A percentile compares a stretch with the other conserved stretches of the same genome.
These are phyloP conservation scores for Starmerella powellii DNA, from an alignment of 805 yeast genomes.

Conservation along the genomic window DNA sequence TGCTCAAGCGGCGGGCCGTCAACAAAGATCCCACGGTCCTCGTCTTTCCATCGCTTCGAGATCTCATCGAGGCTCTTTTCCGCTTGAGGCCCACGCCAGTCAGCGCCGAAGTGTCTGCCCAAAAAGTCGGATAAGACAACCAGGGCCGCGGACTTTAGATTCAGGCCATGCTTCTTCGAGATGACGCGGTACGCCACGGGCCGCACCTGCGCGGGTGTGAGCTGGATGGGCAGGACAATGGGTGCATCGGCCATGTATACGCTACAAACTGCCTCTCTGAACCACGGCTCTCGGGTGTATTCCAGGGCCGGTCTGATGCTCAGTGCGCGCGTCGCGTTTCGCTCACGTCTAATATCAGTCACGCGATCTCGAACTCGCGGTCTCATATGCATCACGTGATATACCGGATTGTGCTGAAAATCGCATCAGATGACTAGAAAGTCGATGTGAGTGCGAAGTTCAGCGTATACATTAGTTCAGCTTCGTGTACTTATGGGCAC, in stretches of 20 bases:
- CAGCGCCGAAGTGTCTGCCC: constrained; percentile 67
- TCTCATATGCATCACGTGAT: too few species aligned
- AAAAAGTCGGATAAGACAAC: constrained; percentile 58
- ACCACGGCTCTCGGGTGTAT: too few species aligned
- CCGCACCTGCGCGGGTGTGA: constrained; percentile 71
- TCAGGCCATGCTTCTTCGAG: constrained; percentile 85
- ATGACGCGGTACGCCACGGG: constrained; percentile 85
- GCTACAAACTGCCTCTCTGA: too few species aligned
- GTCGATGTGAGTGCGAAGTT: too few species aligned
- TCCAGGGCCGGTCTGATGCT: too few species aligned
- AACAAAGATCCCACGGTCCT: constrained; percentile 73
- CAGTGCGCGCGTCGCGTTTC: background rate
- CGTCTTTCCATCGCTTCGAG: constrained; percentile 76
- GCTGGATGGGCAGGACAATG: constrained; percentile 55
- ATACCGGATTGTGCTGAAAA: too few species aligned
- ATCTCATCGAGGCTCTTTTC: constrained; percentile 61
- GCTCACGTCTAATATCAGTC: background rate
- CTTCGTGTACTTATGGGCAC: too few species aligned
- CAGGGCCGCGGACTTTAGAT: constrained; percentile 76
- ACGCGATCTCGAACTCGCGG: too few species aligned
- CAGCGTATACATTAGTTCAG: too few species aligned
- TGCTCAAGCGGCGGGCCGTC: constrained; percentile 59
- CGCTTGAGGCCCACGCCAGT: constrained; percentile 65
- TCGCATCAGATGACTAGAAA: too few species aligned
- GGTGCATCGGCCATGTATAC: constrained; percentile 19